These are phyloP conservation scores for Alternaria consortialis DNA, from an alignment of 2,329 filamentous ascomycete species.

Conservation along the genomic window DNA sequence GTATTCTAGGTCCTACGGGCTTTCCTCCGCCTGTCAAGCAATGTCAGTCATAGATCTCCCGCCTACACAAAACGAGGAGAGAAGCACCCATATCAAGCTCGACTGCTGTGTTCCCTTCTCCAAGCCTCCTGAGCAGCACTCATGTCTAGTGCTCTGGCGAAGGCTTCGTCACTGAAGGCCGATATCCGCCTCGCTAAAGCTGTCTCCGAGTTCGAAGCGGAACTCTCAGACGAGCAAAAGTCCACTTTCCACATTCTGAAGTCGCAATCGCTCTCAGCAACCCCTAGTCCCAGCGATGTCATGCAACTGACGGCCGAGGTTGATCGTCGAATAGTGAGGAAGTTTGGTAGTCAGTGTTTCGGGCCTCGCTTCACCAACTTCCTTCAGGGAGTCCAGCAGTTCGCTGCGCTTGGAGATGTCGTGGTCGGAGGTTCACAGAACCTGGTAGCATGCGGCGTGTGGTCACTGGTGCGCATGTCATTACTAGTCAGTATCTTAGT, in stretches of 20 bases:
- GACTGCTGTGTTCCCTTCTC: no score
- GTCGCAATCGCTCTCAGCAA: no score
- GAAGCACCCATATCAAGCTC: no score
- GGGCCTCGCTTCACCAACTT: constrained; percentile 55
- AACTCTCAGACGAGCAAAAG: constrained; percentile 22
- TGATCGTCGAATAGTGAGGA: constrained; percentile 38
- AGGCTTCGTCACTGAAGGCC: constrained; percentile 18
- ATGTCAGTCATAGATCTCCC: no score
- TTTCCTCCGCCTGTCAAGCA: no score
- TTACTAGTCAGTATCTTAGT: constrained; percentile 48
- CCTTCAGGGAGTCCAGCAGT: constrained; percentile 55
- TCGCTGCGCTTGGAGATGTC: constrained; percentile 55
- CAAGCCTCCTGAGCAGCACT: no score
- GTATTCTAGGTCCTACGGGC: no score
- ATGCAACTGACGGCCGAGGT: constrained; percentile 50
- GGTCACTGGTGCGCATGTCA: constrained; percentile 56
- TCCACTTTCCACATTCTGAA: not conserved
- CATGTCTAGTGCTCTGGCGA: constrained; percentile 17
- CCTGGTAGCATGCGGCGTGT: constrained; percentile 57
- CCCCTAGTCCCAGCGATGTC: constrained; percentile 17
- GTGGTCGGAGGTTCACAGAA: constrained; percentile 57
- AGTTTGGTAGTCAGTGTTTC: constrained; percentile 43
- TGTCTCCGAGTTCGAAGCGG: constrained; percentile 21
- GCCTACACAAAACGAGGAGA: no score
- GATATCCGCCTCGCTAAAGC: constrained; percentile 24